Percentiles rank a stretch among this genome's conserved stretches.
Conservation (phyloP, 345 rosid genomes). For the Syzygium oleosum region DNA sequence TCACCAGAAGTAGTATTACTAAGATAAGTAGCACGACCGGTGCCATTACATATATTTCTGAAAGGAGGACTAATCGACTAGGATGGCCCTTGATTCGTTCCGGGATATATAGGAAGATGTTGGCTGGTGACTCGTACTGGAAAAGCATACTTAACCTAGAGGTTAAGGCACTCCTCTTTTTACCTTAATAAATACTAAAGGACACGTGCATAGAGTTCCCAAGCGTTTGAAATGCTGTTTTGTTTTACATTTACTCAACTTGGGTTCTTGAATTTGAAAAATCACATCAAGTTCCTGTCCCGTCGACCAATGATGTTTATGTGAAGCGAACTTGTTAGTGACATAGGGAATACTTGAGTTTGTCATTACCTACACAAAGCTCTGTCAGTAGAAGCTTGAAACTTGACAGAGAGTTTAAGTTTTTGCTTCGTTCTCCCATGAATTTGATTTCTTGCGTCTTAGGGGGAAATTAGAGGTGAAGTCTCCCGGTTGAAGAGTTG, state of each 20-base stretch:
- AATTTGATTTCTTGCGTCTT: background rate
- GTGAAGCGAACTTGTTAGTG: background rate
- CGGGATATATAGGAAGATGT: background rate
- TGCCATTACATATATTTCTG: background rate
- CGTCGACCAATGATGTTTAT: background rate
- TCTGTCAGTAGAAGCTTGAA: background rate
- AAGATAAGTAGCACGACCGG: background rate
- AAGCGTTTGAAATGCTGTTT: background rate
- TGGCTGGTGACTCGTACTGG: background rate
- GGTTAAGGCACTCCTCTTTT: background rate
- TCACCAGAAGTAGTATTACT: background rate
- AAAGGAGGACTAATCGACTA: background rate
- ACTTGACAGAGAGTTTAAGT: background rate
- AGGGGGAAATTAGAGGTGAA: background rate
- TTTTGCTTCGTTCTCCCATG: background rate
- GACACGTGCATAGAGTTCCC: background rate
- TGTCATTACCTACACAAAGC: background rate
- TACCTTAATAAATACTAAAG: background rate
- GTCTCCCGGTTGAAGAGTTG: background rate
- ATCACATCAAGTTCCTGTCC: background rate
- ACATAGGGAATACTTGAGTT: background rate
- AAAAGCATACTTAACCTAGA: background rate
- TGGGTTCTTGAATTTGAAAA: background rate
- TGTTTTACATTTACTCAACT: background rate
- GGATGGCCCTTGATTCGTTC: background rate